Conservation (phyloP, 352 stramenopile species). For the Phytophthora constricta region DNA sequence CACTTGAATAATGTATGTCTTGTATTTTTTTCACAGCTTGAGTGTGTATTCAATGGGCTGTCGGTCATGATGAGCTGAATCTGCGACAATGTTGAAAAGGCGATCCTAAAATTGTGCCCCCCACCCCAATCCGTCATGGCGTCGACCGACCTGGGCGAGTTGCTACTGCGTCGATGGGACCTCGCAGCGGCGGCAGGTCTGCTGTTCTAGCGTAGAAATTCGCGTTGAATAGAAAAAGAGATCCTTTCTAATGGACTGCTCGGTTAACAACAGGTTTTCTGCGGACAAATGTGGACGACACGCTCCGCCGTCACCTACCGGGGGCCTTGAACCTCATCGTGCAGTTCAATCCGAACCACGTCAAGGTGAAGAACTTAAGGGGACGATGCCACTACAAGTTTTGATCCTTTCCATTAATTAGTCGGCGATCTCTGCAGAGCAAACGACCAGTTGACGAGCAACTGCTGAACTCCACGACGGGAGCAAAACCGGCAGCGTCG, state of each 20-base stretch:
- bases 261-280: conserved; percentile 37
- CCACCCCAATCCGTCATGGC: conserved; percentile 2
- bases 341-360: conserved; percentile 55
- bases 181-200: conserved; percentile 21
- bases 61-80: too few relatives aligned
- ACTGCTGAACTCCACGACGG: conserved; percentile 18
- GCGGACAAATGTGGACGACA: conserved; percentile 45
- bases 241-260: neutral
- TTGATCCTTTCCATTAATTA: neutral
- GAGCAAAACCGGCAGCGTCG: conserved; percentile 1
- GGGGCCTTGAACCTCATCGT: conserved; percentile 44
- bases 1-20: too few relatives aligned
- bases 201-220: neutral
- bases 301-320: conserved; percentile 38
- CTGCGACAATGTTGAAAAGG: too few relatives aligned
- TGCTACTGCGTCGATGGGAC: conserved; percentile 35
- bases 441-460: conserved; percentile 53
- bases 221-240: neutral
- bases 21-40: too few relatives aligned
- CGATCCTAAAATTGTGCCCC: too few relatives aligned
- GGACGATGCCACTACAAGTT: too few relatives aligned
- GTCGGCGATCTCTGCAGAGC: conserved; percentile 20
- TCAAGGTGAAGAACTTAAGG: conserved; percentile 40
- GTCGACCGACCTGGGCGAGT: conserved; percentile 14
- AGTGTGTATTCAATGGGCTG: too few relatives aligned